Evolutionary conservation across 106 monocot genomes (phyloP).

Genomic region (Dioscorea zingiberensis): DNA sequence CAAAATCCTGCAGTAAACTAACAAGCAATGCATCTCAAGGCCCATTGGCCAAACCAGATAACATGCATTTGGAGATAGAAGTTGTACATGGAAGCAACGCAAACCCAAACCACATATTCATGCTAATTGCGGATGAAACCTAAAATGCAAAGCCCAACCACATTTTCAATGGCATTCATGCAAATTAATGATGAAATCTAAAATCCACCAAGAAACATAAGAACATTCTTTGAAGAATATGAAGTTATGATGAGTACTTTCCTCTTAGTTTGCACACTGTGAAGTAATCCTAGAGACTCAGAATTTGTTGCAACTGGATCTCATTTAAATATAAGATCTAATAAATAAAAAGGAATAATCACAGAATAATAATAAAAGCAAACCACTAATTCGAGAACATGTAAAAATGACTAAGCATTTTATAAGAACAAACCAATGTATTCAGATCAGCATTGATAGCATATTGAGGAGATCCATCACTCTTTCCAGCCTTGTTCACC

Average conservation of each 20-base stretch:
- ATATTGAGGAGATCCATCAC: slow-evolving; percentile 69
- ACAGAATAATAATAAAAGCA: background rate
- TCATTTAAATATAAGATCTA: slow-evolving; percentile 71
- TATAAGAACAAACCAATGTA: slow-evolving; percentile 70
- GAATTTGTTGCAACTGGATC: slow-evolving; percentile 57
- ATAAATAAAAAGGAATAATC: slow-evolving; percentile 8
- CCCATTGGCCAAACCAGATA: too few species aligned
- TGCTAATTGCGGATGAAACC: too few species aligned
- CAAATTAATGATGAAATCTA: too few species aligned
- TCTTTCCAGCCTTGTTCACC: slow-evolving; percentile 73
- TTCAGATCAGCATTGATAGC: slow-evolving; percentile 48
- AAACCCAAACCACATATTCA: too few species aligned
- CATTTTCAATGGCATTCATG: too few species aligned
- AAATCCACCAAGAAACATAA: too few species aligned
- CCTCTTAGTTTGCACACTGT: slow-evolving; percentile 60
- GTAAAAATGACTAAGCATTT: slow-evolving; percentile 24
- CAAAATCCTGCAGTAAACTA: too few species aligned
- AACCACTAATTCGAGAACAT: slow-evolving; percentile 2
- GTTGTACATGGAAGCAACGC: too few species aligned
- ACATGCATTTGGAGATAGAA: too few species aligned
- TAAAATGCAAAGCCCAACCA: too few species aligned
- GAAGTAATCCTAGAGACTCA: slow-evolving; percentile 72
- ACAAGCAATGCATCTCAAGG: too few species aligned
- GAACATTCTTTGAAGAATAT: too few species aligned
- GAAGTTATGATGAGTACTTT: slow-evolving; percentile 31